Evolutionary conservation across 1,284 basidiomycete genomes (phyloP).

Genomic region (Ustilago hordei): DNA sequence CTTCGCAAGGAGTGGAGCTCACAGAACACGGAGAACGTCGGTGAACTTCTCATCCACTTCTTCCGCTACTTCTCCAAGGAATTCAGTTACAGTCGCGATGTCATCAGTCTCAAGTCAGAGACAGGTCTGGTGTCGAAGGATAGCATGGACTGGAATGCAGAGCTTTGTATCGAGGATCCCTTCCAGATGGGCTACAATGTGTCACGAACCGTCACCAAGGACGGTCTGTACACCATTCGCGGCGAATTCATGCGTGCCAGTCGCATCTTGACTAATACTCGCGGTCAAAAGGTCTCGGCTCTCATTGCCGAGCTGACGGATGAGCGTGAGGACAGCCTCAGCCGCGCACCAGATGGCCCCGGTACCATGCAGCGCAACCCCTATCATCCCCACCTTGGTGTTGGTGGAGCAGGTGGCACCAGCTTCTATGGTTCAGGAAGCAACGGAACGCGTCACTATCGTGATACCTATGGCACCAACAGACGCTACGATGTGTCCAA

Average conservation of each 20-base stretch:
- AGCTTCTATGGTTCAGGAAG: constrained; percentile 26
- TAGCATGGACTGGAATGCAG: constrained; percentile 90
- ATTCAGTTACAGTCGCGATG: constrained; percentile 90
- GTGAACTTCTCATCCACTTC: constrained; percentile 96
- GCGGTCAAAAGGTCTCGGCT: constrained; percentile 52
- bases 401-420: constrained; percentile 22
- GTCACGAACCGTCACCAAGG: constrained; percentile 92
- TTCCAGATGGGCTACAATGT: constrained; percentile 97
- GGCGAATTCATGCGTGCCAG: constrained; percentile 98
- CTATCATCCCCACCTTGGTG: constrained; percentile 22
- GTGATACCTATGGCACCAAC: constrained; percentile 40
- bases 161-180: constrained; percentile 81
- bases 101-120: constrained; percentile 85
- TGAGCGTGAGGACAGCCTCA: constrained; percentile 66
- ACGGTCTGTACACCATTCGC: constrained; percentile 95
- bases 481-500: constrained; percentile 45
- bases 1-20: constrained; percentile 91
- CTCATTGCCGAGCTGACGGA: constrained; percentile 66
- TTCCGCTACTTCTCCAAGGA: constrained; percentile 96
- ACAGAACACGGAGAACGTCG: constrained; percentile 90
- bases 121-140: constrained; percentile 87
- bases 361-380: constrained; percentile 36
- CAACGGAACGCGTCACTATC: constrained; percentile 35
- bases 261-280: constrained; percentile 71
- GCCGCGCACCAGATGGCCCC: constrained; percentile 62